Evolutionary conservation across 768 basidiomycete species (phyloP), one percentile per base, ranked within the genome.

Genomic region (Auriscalpium microsporum): DNA sequence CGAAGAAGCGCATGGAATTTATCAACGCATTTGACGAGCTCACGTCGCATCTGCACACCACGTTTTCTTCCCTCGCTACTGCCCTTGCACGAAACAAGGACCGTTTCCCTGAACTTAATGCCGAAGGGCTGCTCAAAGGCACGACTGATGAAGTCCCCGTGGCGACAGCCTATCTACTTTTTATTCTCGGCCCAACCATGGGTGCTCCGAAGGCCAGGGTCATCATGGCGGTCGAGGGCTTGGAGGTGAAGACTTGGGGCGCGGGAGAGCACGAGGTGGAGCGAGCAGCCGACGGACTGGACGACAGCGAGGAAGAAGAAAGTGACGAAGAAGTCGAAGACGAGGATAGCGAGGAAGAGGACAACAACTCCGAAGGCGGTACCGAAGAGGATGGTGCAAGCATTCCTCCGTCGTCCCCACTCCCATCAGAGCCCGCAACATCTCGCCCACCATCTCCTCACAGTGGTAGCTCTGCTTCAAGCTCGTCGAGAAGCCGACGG

Each of bases 1-100:
- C 74, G 10, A 89, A 82, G 67, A 79, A 80, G 59, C 78, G 82
- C 11, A 70, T 70, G 6, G 86, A 89, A 33, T 68, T 90, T 1
- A 66, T 90, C 13, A 69, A 75, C 4, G 80, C 86, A 8, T 83
- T 82, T 52, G 89, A 90, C 63, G 84, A 79, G 0, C 76, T 91
- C 17, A 71, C 81, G 0, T 90, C 85, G 1, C 89, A 91, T 68
- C 71, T 90, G 11, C 73, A 78, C 52, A 87, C 87, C 0, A 89
- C 89, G 0, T 90, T 90, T 64, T 75, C 80, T 9, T 79, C 86
- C 0, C 73, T 91, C 6, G 86, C 87, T 1, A 82, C 82, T 0
- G 83, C 88, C 0, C 70, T 87, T 17, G 83, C 85, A 1, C 63
- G 48, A 8, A 64, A 59, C 38, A 54, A 51, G 33, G 42, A 38